phyloP scores from a whole-genome alignment of 139 green algal genomes.

The Chlamydomonas asymmetrica region DNA sequence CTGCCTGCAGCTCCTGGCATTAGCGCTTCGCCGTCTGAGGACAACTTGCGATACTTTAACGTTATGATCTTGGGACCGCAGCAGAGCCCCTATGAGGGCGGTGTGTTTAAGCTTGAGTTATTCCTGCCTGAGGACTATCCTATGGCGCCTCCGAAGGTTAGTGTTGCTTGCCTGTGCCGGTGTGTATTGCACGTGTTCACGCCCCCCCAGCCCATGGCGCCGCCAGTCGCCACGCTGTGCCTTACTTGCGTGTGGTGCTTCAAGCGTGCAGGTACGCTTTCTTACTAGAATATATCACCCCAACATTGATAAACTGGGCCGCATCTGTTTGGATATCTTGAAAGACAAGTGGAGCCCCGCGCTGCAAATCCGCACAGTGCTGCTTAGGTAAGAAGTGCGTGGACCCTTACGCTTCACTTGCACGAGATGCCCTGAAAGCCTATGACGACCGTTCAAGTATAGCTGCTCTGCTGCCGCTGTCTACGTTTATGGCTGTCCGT shows the following conservation, averaged over 20 bases:
- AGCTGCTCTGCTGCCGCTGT: too few species aligned
- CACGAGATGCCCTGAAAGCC: too few species aligned
- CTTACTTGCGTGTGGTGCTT: not conserved
- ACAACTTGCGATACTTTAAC: conserved; percentile 98
- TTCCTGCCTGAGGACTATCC: conserved; percentile 99
- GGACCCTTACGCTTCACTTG: conserved; percentile 20
- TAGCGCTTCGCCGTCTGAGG: conserved; percentile 89
- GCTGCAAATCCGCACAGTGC: conserved; percentile 97
- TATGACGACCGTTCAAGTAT: too few species aligned
- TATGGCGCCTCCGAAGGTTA: conserved; percentile 96
- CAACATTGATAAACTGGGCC: conserved; percentile 98
- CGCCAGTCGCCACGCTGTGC: not conserved
- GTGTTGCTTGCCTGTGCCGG: not conserved
- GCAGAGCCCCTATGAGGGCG: conserved; percentile 94
- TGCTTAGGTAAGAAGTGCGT: conserved; percentile 75
- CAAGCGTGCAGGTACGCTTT: conserved; percentile 88
- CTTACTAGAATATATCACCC: conserved; percentile 99
- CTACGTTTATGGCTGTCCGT: too few species aligned
- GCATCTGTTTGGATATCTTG: conserved; percentile 99
- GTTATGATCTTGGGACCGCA: conserved; percentile 95
- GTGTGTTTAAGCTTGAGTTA: conserved; percentile 96
- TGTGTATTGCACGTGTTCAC: too few species aligned
- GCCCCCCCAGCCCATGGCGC: not conserved
- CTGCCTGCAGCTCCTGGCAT: conserved; percentile 87
- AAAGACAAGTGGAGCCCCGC: conserved; percentile 99